Base-by-base conservation (phyloP, 108 stramenopile genomes). In the Fragilariopsis cylindrus region DNA sequence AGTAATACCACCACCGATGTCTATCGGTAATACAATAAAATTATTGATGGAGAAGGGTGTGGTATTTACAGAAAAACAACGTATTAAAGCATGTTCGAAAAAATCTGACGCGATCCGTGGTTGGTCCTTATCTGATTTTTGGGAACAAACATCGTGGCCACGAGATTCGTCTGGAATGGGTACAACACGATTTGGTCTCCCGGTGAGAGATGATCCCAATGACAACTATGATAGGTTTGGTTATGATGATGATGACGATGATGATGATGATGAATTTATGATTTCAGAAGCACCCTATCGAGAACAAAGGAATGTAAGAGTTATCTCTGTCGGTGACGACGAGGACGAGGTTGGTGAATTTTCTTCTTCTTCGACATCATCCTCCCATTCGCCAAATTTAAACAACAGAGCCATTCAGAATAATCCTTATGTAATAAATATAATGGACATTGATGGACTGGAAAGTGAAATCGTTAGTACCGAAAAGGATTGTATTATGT, bases 121-220 rank as follows among this genome's bases (percentile, higher is more conserved):
- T 16, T 95, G 91, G 91, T 64, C 78, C 4, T 52, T 92, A 72
- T 65, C 79, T 70, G 89, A 88, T 63, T 91, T 90, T 72, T 90
- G 88, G 92, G 94, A 96, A 76, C 68, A 77, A 42, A 83, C 88
- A n/a, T 84, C 83, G 9, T 96, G 94, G 94, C 94, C 94, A 12
- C 72, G 90, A 9, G 94, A 96, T 72, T 79, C 84, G 8, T 70
- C 75, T 13, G 90, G 93, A 39, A 81, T 65, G 4, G 88, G 86
- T 4, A 84, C 79, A 60, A 80, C 82, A 7, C 76, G 94, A 42
- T 96, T 74, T 81, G 94, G 94, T 21, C 70, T 96, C 57, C 93
- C 93, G 2, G 84, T 84, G 62, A 7, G 75, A 21, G 82, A 84
- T 21, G 84, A 87, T 74, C 69, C 76, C 13, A 30, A 30, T 30